phyloP scores from a whole-genome alignment of 164 flowering plant species.

The Chloranthus sessilifolius region DNA sequence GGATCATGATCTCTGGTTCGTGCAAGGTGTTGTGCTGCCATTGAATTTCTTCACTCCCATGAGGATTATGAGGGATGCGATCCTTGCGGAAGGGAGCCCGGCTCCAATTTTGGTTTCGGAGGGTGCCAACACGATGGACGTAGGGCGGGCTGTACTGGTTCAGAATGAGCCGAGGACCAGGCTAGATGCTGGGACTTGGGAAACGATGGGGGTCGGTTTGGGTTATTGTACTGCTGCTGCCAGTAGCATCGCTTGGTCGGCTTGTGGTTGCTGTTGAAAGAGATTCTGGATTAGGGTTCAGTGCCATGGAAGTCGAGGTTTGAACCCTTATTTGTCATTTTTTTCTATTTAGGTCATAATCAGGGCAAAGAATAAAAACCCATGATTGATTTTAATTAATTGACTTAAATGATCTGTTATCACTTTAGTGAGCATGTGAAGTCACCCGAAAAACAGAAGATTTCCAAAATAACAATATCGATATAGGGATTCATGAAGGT shows the following conservation, averaged over 20 bases:
- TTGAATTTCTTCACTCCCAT: slow-evolving; percentile 90
- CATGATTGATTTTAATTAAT: too few species aligned
- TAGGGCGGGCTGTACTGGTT: slow-evolving; percentile 77
- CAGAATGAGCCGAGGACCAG: slow-evolving; percentile 96
- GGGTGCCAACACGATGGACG: slow-evolving; percentile 98
- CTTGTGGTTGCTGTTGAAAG: slow-evolving; percentile 98
- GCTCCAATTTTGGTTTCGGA: slow-evolving; percentile 92
- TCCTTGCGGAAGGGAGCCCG: slow-evolving; percentile 70
- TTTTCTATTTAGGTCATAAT: too few species aligned
- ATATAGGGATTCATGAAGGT: too few species aligned
- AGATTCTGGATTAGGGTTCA: slow-evolving; percentile 94
- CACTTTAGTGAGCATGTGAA: too few species aligned
- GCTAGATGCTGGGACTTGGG: slow-evolving; percentile 99
- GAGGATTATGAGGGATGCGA: slow-evolving; percentile 95
- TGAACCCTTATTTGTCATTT: too few species aligned
- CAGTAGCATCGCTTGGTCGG: slow-evolving; percentile 75
- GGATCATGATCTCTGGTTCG: slow-evolving; percentile 89
- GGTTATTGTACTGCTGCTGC: slow-evolving; percentile 99
- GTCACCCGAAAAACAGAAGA: too few species aligned
- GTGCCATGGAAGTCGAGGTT: slow-evolving; percentile 97
- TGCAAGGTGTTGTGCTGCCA: slow-evolving; percentile 88
- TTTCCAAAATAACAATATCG: too few species aligned
- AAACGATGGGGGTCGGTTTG: slow-evolving; percentile 99
- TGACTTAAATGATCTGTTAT: too few species aligned
- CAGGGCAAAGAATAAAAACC: too few species aligned